These are phyloP conservation scores for Heritiera littoralis DNA, from an alignment of 345 rosid species.

Conservation along the genomic window DNA sequence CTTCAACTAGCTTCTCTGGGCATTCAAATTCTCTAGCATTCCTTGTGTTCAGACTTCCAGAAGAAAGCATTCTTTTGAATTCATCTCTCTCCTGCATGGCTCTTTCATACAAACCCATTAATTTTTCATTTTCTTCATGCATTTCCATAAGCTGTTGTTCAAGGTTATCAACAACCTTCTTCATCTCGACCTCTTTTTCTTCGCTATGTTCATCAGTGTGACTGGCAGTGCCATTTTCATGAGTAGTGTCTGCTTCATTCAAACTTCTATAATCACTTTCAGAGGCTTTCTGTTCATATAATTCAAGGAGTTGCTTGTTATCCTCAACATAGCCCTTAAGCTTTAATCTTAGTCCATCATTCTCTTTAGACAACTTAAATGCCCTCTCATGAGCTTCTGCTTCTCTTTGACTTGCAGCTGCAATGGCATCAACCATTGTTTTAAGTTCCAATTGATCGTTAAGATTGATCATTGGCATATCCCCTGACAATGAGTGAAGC, in stretches of 20 bases:
- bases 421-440: conserved; percentile 98
- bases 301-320: conserved; percentile 82
- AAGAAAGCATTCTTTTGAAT: conserved; percentile 59
- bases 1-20: conserved; percentile 60
- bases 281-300: conserved; percentile 78
- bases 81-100: conserved; percentile 98
- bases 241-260: not conserved
- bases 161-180: conserved; percentile 48
- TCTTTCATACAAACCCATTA: conserved; percentile 79
- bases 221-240: conserved; percentile 29
- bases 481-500: conserved; percentile 30
- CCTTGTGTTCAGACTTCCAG: conserved; percentile 31
- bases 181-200: conserved; percentile 42
- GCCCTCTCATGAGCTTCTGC: conserved; percentile 89
- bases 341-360: conserved; percentile 55
- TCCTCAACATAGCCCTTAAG: conserved; percentile 75
- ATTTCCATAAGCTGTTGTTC: conserved; percentile 77
- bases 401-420: conserved; percentile 87
- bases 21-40: conserved; percentile 38
- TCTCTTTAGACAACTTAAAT: conserved; percentile 61
- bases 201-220: conserved; percentile 30
- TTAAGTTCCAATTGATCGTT: conserved; percentile 81
- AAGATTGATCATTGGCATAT: conserved; percentile 26
- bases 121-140: conserved; percentile 89
- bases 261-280: conserved; percentile 38